Evolutionary conservation across 192 early-diverging fungal genomes (phyloP).

Genomic region (Coemansia nantahalensis): DNA sequence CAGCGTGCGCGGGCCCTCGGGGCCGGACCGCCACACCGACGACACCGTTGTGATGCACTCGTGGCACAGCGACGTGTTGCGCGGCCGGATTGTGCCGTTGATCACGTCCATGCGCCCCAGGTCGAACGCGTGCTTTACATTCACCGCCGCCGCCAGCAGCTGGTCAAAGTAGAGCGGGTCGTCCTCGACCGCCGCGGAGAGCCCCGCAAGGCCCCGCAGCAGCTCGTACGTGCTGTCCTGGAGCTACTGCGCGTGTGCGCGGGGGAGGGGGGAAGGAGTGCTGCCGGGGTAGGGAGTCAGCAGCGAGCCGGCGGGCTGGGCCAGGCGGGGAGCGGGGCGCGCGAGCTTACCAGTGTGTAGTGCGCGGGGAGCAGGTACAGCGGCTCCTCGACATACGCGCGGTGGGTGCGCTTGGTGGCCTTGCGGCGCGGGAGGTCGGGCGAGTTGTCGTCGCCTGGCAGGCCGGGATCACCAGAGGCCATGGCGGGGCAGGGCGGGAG

Average conservation of each 20-base stretch:
- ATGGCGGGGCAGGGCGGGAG: too few relatives aligned
- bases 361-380: conserved; percentile 43
- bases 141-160: conserved; percentile 47
- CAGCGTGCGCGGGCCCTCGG: conserved; percentile 53
- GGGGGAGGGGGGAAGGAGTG: too few relatives aligned
- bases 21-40: conserved; percentile 53
- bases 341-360: conserved; percentile 43
- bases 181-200: conserved; percentile 40
- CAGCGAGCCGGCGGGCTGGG: too few relatives aligned
- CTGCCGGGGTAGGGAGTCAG: too few relatives aligned
- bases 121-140: conserved; percentile 53
- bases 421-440: conserved; percentile 24
- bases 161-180: conserved; percentile 55
- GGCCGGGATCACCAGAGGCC: conserved; percentile 11
- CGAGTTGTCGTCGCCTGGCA: conserved; percentile 1
- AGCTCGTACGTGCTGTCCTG: conserved; percentile 52
- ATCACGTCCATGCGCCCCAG: conserved; percentile 50
- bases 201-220: conserved; percentile 39
- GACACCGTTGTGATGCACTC: conserved; percentile 54
- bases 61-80: conserved; percentile 53
- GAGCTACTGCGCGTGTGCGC: too few relatives aligned
- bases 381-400: conserved; percentile 52
- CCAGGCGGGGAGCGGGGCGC: too few relatives aligned
- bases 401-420: conserved; percentile 31
- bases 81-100: conserved; percentile 49